Evolutionary conservation across 352 stramenopile species (phyloP).

Genomic region (Globisporangium perplexum): DNA sequence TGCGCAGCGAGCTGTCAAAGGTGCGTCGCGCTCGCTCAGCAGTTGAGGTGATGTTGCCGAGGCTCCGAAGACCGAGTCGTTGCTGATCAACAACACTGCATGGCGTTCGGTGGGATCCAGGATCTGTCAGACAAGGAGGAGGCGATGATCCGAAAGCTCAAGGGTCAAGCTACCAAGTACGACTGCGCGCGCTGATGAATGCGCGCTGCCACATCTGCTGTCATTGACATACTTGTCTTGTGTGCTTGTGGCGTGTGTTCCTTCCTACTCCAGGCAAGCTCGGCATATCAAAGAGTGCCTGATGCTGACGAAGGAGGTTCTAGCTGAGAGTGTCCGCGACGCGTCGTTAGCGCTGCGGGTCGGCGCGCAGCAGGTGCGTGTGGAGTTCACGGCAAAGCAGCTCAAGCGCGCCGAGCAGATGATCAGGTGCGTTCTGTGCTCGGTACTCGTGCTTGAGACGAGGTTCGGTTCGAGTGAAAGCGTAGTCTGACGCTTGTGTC

Average conservation of each 20-base stretch:
- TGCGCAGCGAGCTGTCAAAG: constrained; percentile 63
- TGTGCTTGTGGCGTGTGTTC: constrained; percentile 1
- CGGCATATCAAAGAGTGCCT: constrained; percentile 65
- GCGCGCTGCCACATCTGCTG: neutral
- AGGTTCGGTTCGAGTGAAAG: neutral
- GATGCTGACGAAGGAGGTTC: constrained; percentile 44
- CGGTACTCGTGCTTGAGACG: neutral
- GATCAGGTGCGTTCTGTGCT: constrained; percentile 28
- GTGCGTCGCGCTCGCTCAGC: neutral
- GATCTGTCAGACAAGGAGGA: constrained; percentile 77
- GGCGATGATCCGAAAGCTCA: constrained; percentile 68
- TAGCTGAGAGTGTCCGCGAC: constrained; percentile 41
- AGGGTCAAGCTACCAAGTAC: constrained; percentile 59
- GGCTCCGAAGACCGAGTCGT: neutral
- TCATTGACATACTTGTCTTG: constrained; percentile 6
- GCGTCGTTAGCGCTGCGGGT: constrained; percentile 46
- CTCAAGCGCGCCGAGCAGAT: constrained; percentile 45
- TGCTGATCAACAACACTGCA: neutral
- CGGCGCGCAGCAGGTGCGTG: constrained; percentile 59
- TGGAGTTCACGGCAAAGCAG: constrained; percentile 56
- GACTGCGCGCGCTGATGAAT: constrained; percentile 1
- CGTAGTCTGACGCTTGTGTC: neutral
- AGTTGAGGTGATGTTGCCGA: neutral
- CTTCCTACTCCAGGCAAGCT: constrained; percentile 43
- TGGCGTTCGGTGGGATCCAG: constrained; percentile 13